phyloP scores from a whole-genome alignment of 345 rosid genomes.

The Melaleuca alternifolia region DNA sequence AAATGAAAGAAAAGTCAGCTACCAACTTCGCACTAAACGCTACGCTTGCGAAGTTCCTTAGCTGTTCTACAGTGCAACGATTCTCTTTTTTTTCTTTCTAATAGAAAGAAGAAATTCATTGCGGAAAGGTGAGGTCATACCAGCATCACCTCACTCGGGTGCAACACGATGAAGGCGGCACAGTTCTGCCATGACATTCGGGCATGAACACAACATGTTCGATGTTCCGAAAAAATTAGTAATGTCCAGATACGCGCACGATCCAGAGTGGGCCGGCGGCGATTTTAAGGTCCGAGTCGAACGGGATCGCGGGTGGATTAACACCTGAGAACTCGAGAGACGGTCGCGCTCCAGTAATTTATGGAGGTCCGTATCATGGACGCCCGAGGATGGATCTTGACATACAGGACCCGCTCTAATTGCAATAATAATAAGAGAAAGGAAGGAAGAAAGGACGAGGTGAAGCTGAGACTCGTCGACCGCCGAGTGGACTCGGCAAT shows the following conservation, averaged over 20 bases:
- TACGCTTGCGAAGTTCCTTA: no score
- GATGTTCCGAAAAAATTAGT: background rate
- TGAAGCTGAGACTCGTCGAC: background rate
- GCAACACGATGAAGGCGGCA: no score
- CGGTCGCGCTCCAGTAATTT: no score
- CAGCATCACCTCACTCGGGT: no score
- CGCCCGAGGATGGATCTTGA: background rate
- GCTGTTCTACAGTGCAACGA: no score
- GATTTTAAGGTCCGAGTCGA: background rate
- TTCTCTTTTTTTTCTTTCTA: no score
- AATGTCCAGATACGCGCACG: background rate
- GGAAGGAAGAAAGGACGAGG: background rate
- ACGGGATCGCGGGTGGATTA: background rate
- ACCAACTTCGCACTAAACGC: background rate
- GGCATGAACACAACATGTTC: background rate
- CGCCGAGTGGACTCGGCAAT: background rate
- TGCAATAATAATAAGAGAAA: accelerated
- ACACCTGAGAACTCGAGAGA: background rate
- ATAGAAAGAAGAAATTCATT: no score
- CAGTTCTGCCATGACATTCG: no score
- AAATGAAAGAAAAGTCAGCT: background rate
- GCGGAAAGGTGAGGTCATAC: no score
- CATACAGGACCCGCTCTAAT: background rate
- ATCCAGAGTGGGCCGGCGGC: background rate
- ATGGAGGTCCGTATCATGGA: background rate